These are phyloP conservation scores for Lactarius sp. DNA, from an alignment of 768 basidiomycete genomes.

Conservation along the genomic window DNA sequence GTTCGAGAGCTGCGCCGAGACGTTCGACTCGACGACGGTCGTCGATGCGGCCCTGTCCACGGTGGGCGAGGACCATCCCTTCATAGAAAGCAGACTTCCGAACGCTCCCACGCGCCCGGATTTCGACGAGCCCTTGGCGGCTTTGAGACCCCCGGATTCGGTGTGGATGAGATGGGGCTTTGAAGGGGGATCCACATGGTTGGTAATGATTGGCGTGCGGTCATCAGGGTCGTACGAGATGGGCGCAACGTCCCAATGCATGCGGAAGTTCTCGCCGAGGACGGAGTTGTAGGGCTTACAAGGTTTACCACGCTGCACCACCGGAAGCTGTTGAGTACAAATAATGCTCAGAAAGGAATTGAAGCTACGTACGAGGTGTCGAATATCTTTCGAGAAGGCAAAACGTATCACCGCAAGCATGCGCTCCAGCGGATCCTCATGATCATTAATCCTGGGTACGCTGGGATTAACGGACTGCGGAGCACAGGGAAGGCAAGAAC, in stretches of 20 bases:
- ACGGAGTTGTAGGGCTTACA: constrained; percentile 92
- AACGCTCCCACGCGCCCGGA: constrained; percentile 57
- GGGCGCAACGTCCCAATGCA: constrained; percentile 80
- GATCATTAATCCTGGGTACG: constrained; percentile 77
- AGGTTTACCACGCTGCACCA: constrained; percentile 72
- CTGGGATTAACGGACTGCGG: neutral
- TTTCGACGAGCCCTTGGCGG: constrained; percentile 44
- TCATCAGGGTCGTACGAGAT: constrained; percentile 46
- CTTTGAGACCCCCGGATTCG: constrained; percentile 47
- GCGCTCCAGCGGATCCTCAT: constrained; percentile 85
- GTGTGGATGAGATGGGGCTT: constrained; percentile 30
- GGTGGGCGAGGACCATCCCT: constrained; percentile 40
- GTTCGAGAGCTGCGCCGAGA: constrained; percentile 54
- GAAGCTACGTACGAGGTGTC: constrained; percentile 64
- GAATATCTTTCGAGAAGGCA: constrained; percentile 89
- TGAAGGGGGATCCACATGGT: constrained; percentile 33
- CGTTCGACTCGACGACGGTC: constrained; percentile 43
- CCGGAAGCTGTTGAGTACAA: neutral
- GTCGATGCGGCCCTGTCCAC: constrained; percentile 31
- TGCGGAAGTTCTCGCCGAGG: constrained; percentile 83
- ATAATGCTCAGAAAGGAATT: neutral
- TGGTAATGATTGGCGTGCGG: constrained; percentile 43
- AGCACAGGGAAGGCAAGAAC: neutral
- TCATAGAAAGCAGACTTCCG: constrained; percentile 50
- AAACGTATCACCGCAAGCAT: constrained; percentile 92